Percentiles rank a stretch among this genome's conserved stretches.
Evolutionary conservation across 768 basidiomycete species (phyloP).

Genomic region (Mrakia blollopis): DNA sequence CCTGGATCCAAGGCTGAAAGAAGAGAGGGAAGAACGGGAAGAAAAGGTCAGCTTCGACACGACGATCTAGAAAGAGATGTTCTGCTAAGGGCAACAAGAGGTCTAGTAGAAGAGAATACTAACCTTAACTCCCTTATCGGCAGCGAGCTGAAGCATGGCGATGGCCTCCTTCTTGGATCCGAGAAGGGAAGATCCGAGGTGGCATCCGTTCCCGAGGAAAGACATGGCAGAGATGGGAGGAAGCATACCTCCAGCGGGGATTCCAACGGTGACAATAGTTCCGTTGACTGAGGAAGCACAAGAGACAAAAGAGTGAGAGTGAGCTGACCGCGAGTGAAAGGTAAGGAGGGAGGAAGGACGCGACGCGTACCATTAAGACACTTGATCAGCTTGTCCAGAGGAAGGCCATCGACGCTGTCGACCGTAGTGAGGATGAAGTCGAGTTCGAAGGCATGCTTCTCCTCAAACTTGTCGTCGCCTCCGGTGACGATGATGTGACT

Average conservation of each 20-base stretch:
- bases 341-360: too few relatives aligned
- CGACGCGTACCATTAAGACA: slow-evolving; percentile 10
- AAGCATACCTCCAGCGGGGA: slow-evolving; percentile 52
- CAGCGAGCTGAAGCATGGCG: slow-evolving; percentile 59
- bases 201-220: slow-evolving; percentile 39
- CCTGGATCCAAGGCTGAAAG: slow-evolving; percentile 49
- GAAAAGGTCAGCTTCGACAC: neutral
- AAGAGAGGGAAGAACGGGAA: neutral
- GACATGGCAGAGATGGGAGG: slow-evolving; percentile 47
- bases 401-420: slow-evolving; percentile 26
- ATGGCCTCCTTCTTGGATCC: slow-evolving; percentile 58
- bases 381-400: slow-evolving; percentile 26
- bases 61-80: neutral
- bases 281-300: slow-evolving; percentile 1
- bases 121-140: slow-evolving; percentile 50
- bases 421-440: slow-evolving; percentile 31
- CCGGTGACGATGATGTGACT: slow-evolving; percentile 25
- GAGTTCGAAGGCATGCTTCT: slow-evolving; percentile 28
- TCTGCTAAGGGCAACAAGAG: neutral
- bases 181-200: slow-evolving; percentile 47
- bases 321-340: too few relatives aligned
- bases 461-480: slow-evolving; percentile 32
- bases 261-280: slow-evolving; percentile 44
- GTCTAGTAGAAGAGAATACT: neutral
- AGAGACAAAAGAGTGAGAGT: too few relatives aligned